These are phyloP conservation scores for Kitagawia praeruptora DNA, from an alignment of 129 eudicot species.

Conservation along the genomic window DNA sequence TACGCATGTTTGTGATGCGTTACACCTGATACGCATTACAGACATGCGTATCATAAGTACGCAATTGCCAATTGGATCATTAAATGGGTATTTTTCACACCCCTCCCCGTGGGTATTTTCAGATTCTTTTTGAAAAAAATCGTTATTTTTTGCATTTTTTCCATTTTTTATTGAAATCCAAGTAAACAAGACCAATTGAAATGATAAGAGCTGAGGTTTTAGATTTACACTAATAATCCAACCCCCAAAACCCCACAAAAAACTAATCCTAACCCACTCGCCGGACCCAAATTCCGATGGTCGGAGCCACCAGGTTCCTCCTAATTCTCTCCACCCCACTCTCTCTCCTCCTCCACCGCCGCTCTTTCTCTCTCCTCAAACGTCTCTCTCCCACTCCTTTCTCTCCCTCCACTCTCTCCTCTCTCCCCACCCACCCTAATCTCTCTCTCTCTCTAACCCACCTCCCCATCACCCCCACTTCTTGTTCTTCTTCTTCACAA, in stretches of 20 bases:
- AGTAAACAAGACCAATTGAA: no score
- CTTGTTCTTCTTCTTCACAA: slow-evolving; percentile 10
- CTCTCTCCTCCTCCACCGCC: slow-evolving; percentile 29
- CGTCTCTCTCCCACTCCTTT: slow-evolving; percentile 25
- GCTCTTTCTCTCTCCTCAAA: slow-evolving; percentile 24
- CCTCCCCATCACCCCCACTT: not conserved
- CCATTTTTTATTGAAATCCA: no score
- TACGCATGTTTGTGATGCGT: no score
- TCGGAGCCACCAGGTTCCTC: slow-evolving; percentile 37
- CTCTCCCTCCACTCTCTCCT: not conserved
- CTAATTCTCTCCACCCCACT: slow-evolving; percentile 32
- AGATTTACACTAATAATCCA: not conserved
- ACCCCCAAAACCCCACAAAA: not conserved
- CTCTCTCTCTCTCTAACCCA: slow-evolving; percentile 3
- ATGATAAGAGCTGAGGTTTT: not conserved
- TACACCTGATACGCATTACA: no score
- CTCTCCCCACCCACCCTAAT: slow-evolving; percentile 11
- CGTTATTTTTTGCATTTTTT: no score
- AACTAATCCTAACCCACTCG: not conserved
- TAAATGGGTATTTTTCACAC: no score
- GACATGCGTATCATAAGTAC: no score
- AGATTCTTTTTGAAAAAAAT: no score
- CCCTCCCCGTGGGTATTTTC: no score
- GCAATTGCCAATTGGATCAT: no score
- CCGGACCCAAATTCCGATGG: slow-evolving; percentile 14